Evolutionary conservation across 2,329 filamentous ascomycete genomes (phyloP).

Genomic region (Arachnomyces sp.): DNA sequence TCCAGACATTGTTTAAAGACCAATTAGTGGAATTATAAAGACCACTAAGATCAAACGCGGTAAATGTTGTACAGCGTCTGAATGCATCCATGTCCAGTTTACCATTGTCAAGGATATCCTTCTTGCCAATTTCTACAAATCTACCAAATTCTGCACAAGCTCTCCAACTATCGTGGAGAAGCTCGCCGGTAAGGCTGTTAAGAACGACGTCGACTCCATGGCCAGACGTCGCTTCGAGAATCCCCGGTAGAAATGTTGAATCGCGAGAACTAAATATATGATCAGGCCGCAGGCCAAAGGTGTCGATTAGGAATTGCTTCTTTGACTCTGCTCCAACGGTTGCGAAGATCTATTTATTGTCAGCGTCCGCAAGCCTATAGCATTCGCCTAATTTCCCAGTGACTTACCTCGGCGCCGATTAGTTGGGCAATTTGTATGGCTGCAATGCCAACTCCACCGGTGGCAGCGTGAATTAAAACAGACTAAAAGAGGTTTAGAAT

Average conservation of each 20-base stretch:
- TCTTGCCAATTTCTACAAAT: slow-evolving; percentile 18
- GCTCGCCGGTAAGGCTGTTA: slow-evolving; percentile 7
- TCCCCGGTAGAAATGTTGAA: slow-evolving; percentile 13
- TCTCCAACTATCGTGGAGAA: slow-evolving; percentile 7
- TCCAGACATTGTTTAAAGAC: background rate
- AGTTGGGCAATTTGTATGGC: slow-evolving; percentile 15
- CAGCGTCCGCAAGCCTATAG: too few relatives aligned
- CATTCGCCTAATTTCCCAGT: too few relatives aligned
- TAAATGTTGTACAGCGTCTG: slow-evolving; percentile 9
- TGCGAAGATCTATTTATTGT: slow-evolving; percentile 3
- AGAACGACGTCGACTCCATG: slow-evolving; percentile 8
- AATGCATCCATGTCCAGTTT: slow-evolving; percentile 15
- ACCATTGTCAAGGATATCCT: slow-evolving; percentile 10
- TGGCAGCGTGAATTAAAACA: slow-evolving; percentile 21
- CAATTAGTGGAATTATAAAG: background rate
- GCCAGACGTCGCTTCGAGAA: slow-evolving; percentile 10
- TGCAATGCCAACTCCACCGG: slow-evolving; percentile 17
- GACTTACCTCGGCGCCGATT: slow-evolving; percentile 12
- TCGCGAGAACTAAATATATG: slow-evolving; percentile 24
- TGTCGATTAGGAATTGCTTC: slow-evolving; percentile 9
- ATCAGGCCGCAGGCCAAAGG: slow-evolving; percentile 15
- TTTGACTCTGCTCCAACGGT: slow-evolving; percentile 15
- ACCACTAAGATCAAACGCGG: slow-evolving; percentile 10
- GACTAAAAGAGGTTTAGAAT: slow-evolving; percentile 5
- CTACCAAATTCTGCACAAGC: background rate